These are phyloP conservation scores for Plasmodium inui DNA, from an alignment of 169 alveolate genomes.

Conservation along the genomic window DNA sequence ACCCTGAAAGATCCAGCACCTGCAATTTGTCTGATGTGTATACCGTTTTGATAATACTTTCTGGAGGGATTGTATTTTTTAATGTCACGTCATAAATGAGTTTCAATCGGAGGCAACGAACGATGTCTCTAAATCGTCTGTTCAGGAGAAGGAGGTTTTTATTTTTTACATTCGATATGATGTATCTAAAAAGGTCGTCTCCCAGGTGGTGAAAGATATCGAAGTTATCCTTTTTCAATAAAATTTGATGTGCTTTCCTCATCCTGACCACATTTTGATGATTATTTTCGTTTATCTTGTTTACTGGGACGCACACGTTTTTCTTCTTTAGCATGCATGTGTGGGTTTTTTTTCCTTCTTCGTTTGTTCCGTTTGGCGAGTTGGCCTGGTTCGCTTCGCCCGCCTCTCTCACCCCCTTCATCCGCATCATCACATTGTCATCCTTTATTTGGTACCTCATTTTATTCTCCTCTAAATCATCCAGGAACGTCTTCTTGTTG, in stretches of 20 bases:
- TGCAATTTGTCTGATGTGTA: constrained; percentile 20
- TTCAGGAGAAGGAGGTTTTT: constrained; percentile 43
- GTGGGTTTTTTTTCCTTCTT: background rate
- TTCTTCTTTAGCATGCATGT: constrained; percentile 45
- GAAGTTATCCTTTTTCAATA: constrained; percentile 40
- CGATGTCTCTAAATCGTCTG: constrained; percentile 23
- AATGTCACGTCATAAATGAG: constrained; percentile 48
- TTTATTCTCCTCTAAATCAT: background rate
- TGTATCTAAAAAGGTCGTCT: constrained; percentile 59
- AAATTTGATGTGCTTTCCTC: background rate
- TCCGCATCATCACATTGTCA: constrained; percentile 22
- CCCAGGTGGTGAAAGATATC: constrained; percentile 47
- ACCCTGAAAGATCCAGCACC: constrained; percentile 50
- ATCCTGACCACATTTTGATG: background rate
- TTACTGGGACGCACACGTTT: constrained; percentile 64
- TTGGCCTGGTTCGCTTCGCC: background rate
- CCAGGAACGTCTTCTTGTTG: background rate
- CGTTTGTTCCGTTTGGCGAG: background rate
- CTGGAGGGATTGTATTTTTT: constrained; percentile 65
- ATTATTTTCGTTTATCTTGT: constrained; percentile 8
- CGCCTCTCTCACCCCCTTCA: background rate
- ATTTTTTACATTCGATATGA: constrained; percentile 37
- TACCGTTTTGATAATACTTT: constrained; percentile 53
- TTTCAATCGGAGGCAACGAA: constrained; percentile 22
- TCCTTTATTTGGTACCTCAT: constrained; percentile 4